A percentile compares a stretch with the other conserved stretches of the same genome.
Evolutionary conservation across 768 basidiomycete species (phyloP).

Genomic region (Trametes cingulata): DNA sequence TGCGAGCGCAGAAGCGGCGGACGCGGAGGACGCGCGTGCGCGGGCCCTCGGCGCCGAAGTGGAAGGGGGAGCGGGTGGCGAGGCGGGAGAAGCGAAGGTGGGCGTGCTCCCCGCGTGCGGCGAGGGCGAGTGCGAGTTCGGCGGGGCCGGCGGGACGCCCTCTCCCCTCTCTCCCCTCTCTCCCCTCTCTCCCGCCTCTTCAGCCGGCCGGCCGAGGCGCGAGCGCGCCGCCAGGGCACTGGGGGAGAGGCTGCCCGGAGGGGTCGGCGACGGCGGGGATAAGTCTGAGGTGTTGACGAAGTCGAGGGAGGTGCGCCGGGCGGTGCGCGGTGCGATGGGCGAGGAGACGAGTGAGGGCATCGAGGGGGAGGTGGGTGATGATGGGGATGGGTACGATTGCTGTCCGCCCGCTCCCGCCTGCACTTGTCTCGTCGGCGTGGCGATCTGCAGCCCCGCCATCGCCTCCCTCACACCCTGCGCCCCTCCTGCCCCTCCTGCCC

Average conservation of each 20-base stretch:
- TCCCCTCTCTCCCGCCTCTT: too few relatives aligned
- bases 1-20: conserved; percentile 1
- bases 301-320: conserved; percentile 10
- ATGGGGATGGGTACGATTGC: background rate
- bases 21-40: conserved; percentile 13
- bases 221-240: conserved; percentile 9
- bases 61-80: background rate
- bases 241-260: background rate
- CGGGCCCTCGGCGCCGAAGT: too few relatives aligned
- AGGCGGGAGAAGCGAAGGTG: background rate
- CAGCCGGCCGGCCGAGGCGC: background rate
- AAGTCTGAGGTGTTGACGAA: conserved; percentile 2
- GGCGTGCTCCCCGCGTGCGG: background rate
- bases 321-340: background rate
- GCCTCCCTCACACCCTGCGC: too few relatives aligned
- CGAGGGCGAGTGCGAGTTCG: conserved; percentile 11
- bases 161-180: too few relatives aligned
- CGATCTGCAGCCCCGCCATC: conserved; percentile 15
- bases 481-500: too few relatives aligned
- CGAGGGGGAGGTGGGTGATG: background rate
- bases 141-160: conserved; percentile 5
- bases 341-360: conserved; percentile 14
- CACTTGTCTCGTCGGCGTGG: background rate
- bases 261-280: background rate
- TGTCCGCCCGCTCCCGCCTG: background rate